A percentile compares a stretch with the other conserved stretches of the same genome.
These are phyloP conservation scores for Botrytis byssoidea DNA, from an alignment of 2,329 filamentous ascomycete species.

Conservation along the genomic window DNA sequence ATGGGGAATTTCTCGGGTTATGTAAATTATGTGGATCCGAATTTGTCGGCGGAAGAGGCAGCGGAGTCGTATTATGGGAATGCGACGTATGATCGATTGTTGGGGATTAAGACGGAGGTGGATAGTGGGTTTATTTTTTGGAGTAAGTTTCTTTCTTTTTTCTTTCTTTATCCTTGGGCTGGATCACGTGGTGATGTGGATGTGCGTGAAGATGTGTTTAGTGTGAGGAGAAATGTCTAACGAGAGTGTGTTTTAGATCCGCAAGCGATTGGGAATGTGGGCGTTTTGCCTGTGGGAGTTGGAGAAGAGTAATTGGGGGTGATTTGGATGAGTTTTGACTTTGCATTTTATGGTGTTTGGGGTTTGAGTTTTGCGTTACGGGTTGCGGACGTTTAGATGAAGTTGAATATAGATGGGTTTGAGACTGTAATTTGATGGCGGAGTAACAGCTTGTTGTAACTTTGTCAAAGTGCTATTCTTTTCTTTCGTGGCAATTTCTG, in stretches of 20 bases:
- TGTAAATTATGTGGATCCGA: conserved; percentile 34
- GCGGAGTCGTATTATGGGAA: conserved; percentile 31
- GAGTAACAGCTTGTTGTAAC: no score
- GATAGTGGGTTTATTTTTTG: conserved; percentile 31
- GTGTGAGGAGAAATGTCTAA: not conserved
- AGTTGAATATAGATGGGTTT: not conserved
- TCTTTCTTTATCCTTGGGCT: not conserved
- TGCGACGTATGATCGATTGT: conserved; percentile 27
- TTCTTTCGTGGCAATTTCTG: no score
- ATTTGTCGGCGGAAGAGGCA: conserved; percentile 23
- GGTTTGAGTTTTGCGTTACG: not conserved
- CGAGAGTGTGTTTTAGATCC: not conserved
- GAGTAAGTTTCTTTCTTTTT: conserved; percentile 18
- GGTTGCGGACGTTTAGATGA: not conserved
- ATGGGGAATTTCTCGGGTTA: conserved; percentile 33
- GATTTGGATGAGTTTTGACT: not conserved
- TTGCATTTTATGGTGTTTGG: not conserved
- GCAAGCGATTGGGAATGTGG: conserved; percentile 25
- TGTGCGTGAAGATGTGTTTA: no score
- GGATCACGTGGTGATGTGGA: not conserved
- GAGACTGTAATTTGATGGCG: not conserved
- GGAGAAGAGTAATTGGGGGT: not conserved
- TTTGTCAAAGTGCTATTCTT: no score
- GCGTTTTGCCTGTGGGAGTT: not conserved
- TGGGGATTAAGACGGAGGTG: conserved; percentile 28